Evolutionary conservation across 176 grass and related monocot species (phyloP).

Genomic region (Musa beccarii): DNA sequence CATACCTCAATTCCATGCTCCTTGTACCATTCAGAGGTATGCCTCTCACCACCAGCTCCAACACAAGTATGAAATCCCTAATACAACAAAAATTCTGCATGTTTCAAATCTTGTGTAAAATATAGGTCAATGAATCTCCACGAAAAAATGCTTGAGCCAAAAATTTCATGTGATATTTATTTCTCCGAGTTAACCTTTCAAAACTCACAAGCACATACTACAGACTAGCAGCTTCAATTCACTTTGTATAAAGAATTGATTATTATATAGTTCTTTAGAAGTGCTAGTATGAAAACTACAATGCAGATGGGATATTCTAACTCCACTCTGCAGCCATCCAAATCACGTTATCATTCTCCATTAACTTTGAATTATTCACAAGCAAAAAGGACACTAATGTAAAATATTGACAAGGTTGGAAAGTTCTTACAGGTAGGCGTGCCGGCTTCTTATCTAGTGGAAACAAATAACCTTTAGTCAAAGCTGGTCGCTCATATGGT

Average conservation of each 20-base stretch:
- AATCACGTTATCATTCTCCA: neutral
- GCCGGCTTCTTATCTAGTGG: slow-evolving; percentile 88
- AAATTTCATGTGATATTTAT: neutral
- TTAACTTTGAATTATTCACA: neutral
- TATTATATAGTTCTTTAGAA: too few species aligned
- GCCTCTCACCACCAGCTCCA: slow-evolving; percentile 74
- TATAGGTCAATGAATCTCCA: neutral
- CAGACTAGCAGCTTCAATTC: too few species aligned
- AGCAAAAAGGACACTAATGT: neutral
- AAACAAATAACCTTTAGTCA: slow-evolving; percentile 93
- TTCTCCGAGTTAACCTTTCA: too few species aligned
- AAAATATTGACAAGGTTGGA: neutral
- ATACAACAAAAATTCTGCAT: neutral
- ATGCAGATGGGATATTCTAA: neutral
- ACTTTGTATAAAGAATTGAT: too few species aligned
- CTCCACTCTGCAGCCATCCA: neutral
- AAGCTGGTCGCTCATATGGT: slow-evolving; percentile 79
- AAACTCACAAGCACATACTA: too few species aligned
- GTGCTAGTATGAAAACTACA: neutral
- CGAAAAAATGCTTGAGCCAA: neutral
- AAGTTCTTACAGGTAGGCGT: slow-evolving; percentile 64
- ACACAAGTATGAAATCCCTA: slow-evolving; percentile 94
- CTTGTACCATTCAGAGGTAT: slow-evolving; percentile 76
- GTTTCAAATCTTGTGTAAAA: neutral
- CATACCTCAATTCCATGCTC: slow-evolving; percentile 87